phyloP scores from a whole-genome alignment of 2,329 filamentous ascomycete genomes.

The Myriosclerotinia scirpicola region DNA sequence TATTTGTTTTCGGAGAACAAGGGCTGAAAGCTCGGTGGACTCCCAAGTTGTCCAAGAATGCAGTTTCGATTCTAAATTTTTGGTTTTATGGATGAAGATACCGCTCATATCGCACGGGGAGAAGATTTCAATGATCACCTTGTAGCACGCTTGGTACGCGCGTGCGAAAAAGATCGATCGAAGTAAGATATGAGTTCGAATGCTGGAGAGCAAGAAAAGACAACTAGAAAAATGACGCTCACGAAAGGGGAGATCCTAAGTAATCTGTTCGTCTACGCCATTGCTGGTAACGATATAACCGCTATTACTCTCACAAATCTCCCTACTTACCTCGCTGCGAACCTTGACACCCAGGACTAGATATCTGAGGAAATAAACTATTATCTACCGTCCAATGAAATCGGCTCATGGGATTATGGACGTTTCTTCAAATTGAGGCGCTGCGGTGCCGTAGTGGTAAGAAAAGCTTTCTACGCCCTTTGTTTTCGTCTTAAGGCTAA shows the following conservation, averaged over 20 bases:
- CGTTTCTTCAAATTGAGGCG: slow-evolving; percentile 1
- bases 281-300: slow-evolving; percentile 11
- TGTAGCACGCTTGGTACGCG: not conserved
- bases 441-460: not conserved
- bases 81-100: slow-evolving; percentile 9
- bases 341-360: slow-evolving; percentile 4
- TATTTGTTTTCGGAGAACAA: slow-evolving; percentile 10
- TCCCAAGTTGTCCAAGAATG: slow-evolving; percentile 2
- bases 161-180: slow-evolving; percentile 1
- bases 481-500: not conserved
- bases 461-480: not conserved
- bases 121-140: not conserved
- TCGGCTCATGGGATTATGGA: not conserved
- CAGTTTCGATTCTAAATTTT: slow-evolving; percentile 13
- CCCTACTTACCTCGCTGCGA: not conserved
- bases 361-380: slow-evolving; percentile 9
- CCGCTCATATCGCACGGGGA: not conserved
- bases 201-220: not conserved
- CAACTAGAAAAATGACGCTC: slow-evolving; percentile 6
- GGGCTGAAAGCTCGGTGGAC: slow-evolving; percentile 9
- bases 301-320: not conserved
- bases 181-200: not conserved
- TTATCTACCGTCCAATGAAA: not conserved
- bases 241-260: slow-evolving; percentile 8
- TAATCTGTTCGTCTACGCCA: slow-evolving; percentile 15